Evolutionary conservation across 495 filamentous ascomycete genomes (phyloP).

Genomic region (Hypoxylon perforatum): DNA sequence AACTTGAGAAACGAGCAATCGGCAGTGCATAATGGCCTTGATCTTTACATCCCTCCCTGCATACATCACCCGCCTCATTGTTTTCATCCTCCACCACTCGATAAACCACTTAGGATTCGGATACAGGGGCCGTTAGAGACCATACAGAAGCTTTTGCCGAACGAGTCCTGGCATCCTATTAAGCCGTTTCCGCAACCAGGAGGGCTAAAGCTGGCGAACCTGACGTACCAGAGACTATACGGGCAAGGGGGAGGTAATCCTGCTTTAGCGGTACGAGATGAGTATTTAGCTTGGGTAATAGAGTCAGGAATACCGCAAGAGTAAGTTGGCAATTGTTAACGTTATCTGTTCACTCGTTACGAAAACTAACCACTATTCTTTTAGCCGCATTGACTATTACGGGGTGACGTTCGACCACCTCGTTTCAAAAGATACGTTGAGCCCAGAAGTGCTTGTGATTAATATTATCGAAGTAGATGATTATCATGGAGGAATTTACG

Average conservation of each 20-base stretch:
- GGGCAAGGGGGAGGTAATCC: conserved; percentile 35
- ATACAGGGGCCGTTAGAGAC: conserved; percentile 44
- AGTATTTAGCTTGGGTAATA: neutral
- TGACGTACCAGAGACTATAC: conserved; percentile 42
- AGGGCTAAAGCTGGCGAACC: conserved; percentile 30
- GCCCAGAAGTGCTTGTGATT: conserved; percentile 5
- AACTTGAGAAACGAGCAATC: neutral
- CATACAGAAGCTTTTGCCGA: conserved; percentile 42
- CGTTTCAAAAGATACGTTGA: neutral
- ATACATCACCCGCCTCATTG: conserved; percentile 19
- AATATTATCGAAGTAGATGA: conserved; percentile 39
- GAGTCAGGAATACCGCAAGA: neutral
- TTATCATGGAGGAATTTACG: conserved; percentile 3
- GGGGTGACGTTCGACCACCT: neutral
- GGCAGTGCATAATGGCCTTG: neutral
- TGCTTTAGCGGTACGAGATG: conserved; percentile 25
- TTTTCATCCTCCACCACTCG: conserved; percentile 37
- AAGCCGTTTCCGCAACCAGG: neutral
- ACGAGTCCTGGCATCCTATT: conserved; percentile 35
- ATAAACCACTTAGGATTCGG: conserved; percentile 44
- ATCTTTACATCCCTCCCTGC: conserved; percentile 22
- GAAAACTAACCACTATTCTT: neutral
- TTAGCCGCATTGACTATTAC: neutral
- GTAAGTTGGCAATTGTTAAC: neutral
- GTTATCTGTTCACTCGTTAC: neutral